Evolutionary conservation across 202 grass and related monocot genomes (phyloP), one percentile per base, ranked within the genome.

Genomic region (Sporobolus alterniflorus): DNA sequence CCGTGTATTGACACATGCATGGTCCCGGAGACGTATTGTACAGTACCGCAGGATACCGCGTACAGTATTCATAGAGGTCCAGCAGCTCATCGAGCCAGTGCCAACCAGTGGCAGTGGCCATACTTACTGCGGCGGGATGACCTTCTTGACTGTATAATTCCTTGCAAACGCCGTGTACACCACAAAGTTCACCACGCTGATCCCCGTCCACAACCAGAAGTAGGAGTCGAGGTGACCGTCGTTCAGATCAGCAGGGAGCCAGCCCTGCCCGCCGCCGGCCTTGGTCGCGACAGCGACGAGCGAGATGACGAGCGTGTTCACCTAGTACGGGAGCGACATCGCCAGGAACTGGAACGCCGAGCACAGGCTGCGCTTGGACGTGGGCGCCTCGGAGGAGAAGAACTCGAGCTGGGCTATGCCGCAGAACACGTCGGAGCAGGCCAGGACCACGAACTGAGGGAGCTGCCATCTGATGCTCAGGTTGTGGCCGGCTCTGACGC

Each of bases 331-430:
- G 0, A 95, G 83, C 13, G 96, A 91, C 60, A 93, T 90, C 1
- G 96, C 87, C 9, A 98, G 85, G 77, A 98, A 92, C 0, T 85
- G 54, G 72, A 98, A 93, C 1, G 95, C 88, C 0, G 95, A 95
- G 74, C 92, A 95, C 47, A 98, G 54, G 73, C 96, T 98, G 70
- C 84, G 84, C 95, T 93, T 95, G 2, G 90, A 88, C 25, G 75
- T 39, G 9, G 96, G 96, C 14, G 96, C 96, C 83, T 79, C 77
- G 1, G 77, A 4, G 63, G 67, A 79, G 64, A 79, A 98, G 85
- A 95, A 95, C 69, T 98, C 96, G 1, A 98, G 90, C 83, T 95
- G 96, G 0, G 96, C 93, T 11, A 95, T 95, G 73, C 89, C 89
- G 0, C 89, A 88, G 84, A 95, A 95, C 20, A 98, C 93, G 9